Evolutionary conservation across 306 rosid genomes (phyloP).

Genomic region (Lotus japonicus): DNA sequence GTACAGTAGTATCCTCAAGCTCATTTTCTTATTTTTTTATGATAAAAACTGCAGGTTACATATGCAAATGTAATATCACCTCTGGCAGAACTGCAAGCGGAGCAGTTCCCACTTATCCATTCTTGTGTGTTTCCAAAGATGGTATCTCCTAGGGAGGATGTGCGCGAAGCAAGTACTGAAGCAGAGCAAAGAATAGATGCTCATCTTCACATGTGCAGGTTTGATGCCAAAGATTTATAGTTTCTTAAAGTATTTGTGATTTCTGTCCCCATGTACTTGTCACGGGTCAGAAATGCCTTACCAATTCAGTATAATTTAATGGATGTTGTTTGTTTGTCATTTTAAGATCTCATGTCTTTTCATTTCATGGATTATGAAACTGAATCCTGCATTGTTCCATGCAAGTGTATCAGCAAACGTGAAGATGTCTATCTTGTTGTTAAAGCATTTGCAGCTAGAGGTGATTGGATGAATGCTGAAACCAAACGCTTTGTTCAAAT

Average conservation of each 20-base stretch:
- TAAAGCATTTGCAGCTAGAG: slow-evolving; percentile 63
- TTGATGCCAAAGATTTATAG: background rate
- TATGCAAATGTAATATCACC: slow-evolving; percentile 62
- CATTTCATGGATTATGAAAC: slow-evolving; percentile 6
- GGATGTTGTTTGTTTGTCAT: background rate
- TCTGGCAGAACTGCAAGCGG: slow-evolving; percentile 76
- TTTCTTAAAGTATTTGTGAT: background rate
- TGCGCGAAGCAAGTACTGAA: slow-evolving; percentile 84
- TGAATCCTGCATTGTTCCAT: slow-evolving; percentile 23
- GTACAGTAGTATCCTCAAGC: background rate
- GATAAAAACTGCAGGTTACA: slow-evolving; percentile 57
- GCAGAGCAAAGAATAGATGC: slow-evolving; percentile 87
- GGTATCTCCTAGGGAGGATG: slow-evolving; percentile 59
- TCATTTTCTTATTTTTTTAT: slow-evolving; percentile 10
- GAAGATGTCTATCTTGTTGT: slow-evolving; percentile 80
- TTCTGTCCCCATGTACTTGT: background rate
- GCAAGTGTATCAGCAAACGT: slow-evolving; percentile 61
- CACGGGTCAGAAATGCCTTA: background rate
- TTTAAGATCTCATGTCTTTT: background rate
- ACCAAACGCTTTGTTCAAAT: slow-evolving; percentile 54
- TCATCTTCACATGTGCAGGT: slow-evolving; percentile 79
- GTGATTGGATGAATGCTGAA: slow-evolving; percentile 73
- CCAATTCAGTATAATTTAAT: background rate
- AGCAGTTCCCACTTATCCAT: slow-evolving; percentile 70
- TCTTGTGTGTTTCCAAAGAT: slow-evolving; percentile 81